Percentiles rank a stretch among this genome's conserved stretches.
These are phyloP conservation scores for Hypoxylon perforatum DNA, from an alignment of 495 filamentous ascomycete genomes.

Conservation along the genomic window DNA sequence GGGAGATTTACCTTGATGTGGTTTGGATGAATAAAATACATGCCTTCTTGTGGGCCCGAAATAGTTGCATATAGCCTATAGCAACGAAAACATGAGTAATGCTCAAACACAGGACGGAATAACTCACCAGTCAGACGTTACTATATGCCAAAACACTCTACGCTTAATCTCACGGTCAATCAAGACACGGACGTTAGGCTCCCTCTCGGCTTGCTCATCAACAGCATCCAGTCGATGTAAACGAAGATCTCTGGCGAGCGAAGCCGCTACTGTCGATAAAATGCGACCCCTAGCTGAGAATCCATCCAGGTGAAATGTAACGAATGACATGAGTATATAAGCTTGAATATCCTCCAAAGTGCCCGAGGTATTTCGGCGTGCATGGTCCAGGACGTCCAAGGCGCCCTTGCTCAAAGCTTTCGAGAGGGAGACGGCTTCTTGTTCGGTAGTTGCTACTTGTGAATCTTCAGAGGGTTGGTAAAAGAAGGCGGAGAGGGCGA, in stretches of 20 bases:
- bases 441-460: constrained; percentile 16
- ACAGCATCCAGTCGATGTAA: constrained; percentile 57
- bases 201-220: constrained; percentile 1
- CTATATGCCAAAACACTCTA: constrained; percentile 61
- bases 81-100: neutral
- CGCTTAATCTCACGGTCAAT: constrained; percentile 49
- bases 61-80: constrained; percentile 20
- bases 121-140: constrained; percentile 58
- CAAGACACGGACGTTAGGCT: constrained; percentile 28
- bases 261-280: constrained; percentile 26
- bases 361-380: constrained; percentile 49
- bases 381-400: constrained; percentile 41
- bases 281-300: constrained; percentile 47
- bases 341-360: constrained; percentile 61
- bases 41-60: constrained; percentile 63
- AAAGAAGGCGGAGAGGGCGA: constrained; percentile 53
- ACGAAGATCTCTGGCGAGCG: constrained; percentile 53
- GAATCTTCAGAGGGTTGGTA: constrained; percentile 31
- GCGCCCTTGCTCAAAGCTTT: constrained; percentile 32
- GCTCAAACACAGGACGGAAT: neutral
- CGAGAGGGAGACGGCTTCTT: constrained; percentile 27
- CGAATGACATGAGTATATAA: constrained; percentile 54
- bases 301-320: constrained; percentile 50
- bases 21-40: constrained; percentile 56
- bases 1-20: constrained; percentile 59